Conservation (phyloP, 2,329 filamentous ascomycete genomes). For the Neospermospora avenae region DNA sequence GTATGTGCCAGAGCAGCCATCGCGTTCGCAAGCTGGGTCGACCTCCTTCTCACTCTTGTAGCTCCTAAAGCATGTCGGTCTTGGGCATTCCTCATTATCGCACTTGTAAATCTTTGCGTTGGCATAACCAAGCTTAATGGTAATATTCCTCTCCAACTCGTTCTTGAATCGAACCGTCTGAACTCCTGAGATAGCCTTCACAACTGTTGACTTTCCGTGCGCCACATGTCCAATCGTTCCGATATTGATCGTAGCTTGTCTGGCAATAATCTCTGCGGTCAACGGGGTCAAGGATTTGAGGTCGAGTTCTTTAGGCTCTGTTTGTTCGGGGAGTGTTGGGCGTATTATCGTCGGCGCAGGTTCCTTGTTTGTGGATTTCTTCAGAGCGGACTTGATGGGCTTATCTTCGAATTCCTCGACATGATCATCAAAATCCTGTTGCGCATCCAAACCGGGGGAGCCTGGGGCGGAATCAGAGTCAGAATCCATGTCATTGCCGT, state of each 20-base stretch:
- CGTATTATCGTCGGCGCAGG: slow-evolving; percentile 56
- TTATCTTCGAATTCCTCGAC: slow-evolving; percentile 57
- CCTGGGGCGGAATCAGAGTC: slow-evolving; percentile 58
- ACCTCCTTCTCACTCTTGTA: slow-evolving; percentile 99
- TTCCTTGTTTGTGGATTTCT: slow-evolving; percentile 63
- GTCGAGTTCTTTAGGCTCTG: slow-evolving; percentile 85
- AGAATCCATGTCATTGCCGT: slow-evolving; percentile 70
- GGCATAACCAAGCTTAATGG: slow-evolving; percentile 98
- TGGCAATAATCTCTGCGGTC: slow-evolving; percentile 93
- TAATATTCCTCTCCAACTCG: slow-evolving; percentile 98
- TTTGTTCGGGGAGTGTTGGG: slow-evolving; percentile 79
- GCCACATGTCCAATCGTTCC: slow-evolving; percentile 98
- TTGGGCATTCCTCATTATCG: slow-evolving; percentile 84
- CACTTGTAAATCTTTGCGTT: slow-evolving; percentile 99
- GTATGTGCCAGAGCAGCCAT: slow-evolving; percentile 86
- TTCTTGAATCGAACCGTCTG: slow-evolving; percentile 99
- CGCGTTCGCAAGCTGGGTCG: slow-evolving; percentile 90
- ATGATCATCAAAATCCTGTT: slow-evolving; percentile 55
- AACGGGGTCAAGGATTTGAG: slow-evolving; percentile 76
- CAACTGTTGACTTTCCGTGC: slow-evolving; percentile 97
- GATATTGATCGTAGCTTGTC: slow-evolving; percentile 98
- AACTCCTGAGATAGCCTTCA: slow-evolving; percentile 98
- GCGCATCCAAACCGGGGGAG: slow-evolving; percentile 44
- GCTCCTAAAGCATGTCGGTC: slow-evolving; percentile 92
- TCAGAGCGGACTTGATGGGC: slow-evolving; percentile 79